Evolutionary conservation across 139 green algal species (phyloP).

Genomic region (Mychonastes homosphaera): DNA sequence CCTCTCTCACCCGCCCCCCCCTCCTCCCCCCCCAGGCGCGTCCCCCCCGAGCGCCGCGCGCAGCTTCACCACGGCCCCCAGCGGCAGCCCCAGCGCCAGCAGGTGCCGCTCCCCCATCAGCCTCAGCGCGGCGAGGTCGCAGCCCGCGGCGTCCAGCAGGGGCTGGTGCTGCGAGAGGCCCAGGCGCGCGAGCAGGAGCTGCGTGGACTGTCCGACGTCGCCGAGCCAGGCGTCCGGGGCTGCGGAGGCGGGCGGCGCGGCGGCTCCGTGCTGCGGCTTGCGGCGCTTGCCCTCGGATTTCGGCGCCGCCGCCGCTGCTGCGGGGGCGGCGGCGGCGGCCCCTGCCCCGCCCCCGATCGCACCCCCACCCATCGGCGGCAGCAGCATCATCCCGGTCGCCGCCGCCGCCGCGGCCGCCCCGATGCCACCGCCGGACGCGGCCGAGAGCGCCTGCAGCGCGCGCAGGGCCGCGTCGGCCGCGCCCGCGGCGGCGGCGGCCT

Average conservation of each 20-base stretch:
- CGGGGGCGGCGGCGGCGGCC: too few relatives aligned
- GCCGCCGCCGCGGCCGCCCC: too few relatives aligned
- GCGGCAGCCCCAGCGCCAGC: constrained; percentile 12
- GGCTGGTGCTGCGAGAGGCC: constrained; percentile 4
- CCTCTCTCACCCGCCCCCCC: too few relatives aligned
- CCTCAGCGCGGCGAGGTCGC: constrained; percentile 16
- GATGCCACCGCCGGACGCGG: too few relatives aligned
- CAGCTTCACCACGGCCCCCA: constrained; percentile 20
- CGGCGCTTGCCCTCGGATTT: background rate
- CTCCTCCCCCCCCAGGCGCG: too few relatives aligned
- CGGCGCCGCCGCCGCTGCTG: too few relatives aligned
- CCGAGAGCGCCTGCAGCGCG: too few relatives aligned
- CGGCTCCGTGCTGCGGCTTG: background rate
- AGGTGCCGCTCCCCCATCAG: constrained; percentile 15
- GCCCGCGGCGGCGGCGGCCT: too few relatives aligned
- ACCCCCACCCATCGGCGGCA: too few relatives aligned
- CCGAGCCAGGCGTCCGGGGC: constrained; percentile 6
- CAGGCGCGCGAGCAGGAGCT: constrained; percentile 1
- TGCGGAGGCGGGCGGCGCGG: background rate
- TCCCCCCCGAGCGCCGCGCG: constrained; percentile 3
- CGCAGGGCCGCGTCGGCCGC: too few relatives aligned
- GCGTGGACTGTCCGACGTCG: constrained; percentile 7
- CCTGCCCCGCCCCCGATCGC: too few relatives aligned
- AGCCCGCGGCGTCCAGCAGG: constrained; percentile 3
- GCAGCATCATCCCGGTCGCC: too few relatives aligned